Percentiles rank a stretch among this genome's conserved stretches.
Conservation (phyloP, 1,284 basidiomycete species). For the Pyrrhoderma noxium region DNA sequence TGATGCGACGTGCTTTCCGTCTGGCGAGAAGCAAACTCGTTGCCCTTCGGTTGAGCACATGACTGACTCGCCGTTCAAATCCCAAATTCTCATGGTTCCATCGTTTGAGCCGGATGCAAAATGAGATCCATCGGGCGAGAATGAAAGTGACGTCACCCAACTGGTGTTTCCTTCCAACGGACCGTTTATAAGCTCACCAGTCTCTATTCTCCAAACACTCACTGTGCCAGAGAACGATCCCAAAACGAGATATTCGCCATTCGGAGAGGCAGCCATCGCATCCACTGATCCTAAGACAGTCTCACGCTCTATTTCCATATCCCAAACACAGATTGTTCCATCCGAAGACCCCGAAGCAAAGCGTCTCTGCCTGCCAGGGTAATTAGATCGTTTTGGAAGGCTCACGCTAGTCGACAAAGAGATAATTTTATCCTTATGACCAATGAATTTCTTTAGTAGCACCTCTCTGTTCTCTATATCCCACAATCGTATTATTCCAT, state of each 20-base stretch:
- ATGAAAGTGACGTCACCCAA: conserved; percentile 6
- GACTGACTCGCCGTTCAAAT: conserved; percentile 1
- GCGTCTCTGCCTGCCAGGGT: conserved; percentile 70
- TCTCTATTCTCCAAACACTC: neutral
- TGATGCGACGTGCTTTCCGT: neutral
- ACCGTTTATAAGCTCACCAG: neutral
- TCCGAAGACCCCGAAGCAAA: conserved; percentile 86
- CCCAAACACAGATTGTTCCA: conserved; percentile 84
- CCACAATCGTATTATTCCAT: conserved; percentile 1
- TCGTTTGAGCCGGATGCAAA: conserved; percentile 13
- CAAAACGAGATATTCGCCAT: neutral
- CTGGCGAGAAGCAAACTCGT: neutral
- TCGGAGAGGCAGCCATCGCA: conserved; percentile 3
- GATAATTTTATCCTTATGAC: neutral
- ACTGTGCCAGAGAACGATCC: neutral
- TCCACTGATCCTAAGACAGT: conserved; percentile 34
- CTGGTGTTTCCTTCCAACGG: conserved; percentile 25
- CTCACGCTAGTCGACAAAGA: neutral
- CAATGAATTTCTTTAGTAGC: neutral
- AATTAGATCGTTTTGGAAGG: too few species aligned
- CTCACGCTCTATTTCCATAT: conserved; percentile 59
- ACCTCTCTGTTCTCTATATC: neutral
- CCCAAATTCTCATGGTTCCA: conserved; percentile 18
- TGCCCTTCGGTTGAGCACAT: neutral
- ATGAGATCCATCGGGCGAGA: conserved; percentile 1